phyloP scores from a whole-genome alignment of 306 rosid species.

The Dalbergia cochinchinensis region DNA sequence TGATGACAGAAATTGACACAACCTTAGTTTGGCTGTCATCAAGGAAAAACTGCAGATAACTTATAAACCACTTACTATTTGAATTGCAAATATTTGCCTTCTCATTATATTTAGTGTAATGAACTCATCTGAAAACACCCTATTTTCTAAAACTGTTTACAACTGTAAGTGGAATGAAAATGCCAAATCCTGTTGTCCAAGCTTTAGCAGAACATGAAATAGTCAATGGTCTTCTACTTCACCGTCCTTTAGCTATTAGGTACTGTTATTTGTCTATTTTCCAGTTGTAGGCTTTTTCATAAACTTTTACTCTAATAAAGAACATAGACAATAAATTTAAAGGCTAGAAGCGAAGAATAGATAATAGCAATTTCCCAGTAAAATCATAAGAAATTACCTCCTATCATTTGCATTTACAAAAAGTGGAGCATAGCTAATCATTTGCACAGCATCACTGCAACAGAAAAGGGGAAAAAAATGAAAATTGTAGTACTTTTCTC shows the following conservation, averaged over 20 bases:
- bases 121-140: neutral
- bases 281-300: neutral
- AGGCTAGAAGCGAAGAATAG: neutral
- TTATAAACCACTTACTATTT: constrained; percentile 11
- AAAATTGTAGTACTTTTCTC: constrained; percentile 39
- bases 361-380: neutral
- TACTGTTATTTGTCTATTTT: neutral
- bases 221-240: constrained; percentile 1
- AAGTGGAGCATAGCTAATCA: constrained; percentile 99
- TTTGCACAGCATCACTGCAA: constrained; percentile 78
- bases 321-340: constrained; percentile 9
- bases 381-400: constrained; percentile 56
- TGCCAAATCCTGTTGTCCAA: constrained; percentile 11
- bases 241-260: neutral
- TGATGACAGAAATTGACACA: constrained; percentile 44
- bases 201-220: constrained; percentile 20
- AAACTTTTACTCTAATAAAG: neutral
- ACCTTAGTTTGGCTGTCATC: constrained; percentile 34
- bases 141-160: neutral
- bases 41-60: constrained; percentile 15
- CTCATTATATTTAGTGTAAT: neutral
- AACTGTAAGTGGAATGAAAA: constrained; percentile 9
- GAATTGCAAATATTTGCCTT: neutral
- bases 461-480: constrained; percentile 1
- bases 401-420: constrained; percentile 80